A percentile compares a stretch with the other conserved stretches of the same genome.
These are phyloP conservation scores for Auricularia sp. DNA, from an alignment of 768 basidiomycete genomes.

Conservation along the genomic window DNA sequence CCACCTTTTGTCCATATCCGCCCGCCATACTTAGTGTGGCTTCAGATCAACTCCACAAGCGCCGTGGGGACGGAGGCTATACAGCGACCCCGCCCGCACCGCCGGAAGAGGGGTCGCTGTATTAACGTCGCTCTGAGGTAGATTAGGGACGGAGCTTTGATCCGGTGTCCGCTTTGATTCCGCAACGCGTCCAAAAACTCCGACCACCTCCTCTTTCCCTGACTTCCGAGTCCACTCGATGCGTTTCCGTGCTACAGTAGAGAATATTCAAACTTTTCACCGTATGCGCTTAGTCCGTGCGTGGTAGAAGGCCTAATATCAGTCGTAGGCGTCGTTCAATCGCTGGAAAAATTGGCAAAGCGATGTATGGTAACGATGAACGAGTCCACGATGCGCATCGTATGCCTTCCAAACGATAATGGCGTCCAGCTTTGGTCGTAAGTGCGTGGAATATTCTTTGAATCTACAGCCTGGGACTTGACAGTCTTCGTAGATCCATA, in stretches of 20 bases:
- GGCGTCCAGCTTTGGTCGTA: constrained; percentile 84
- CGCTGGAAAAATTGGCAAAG: constrained; percentile 76
- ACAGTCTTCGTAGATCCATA: constrained; percentile 12
- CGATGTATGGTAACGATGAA: constrained; percentile 75
- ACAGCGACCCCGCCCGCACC: no score
- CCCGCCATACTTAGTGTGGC: no score
- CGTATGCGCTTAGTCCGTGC: constrained; percentile 25
- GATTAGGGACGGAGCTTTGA: no score
- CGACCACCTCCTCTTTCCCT: no score
- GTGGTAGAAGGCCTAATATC: not conserved
- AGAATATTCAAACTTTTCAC: constrained; percentile 48
- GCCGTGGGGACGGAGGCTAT: no score
- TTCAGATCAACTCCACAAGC: no score
- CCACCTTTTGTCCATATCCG: no score
- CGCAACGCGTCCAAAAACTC: no score
- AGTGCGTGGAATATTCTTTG: constrained; percentile 15
- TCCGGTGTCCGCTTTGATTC: no score
- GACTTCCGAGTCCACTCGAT: constrained; percentile 21
- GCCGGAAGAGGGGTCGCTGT: no score
- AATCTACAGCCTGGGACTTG: not conserved
- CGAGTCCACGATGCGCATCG: constrained; percentile 65
- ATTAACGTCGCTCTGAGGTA: no score
- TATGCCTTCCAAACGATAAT: constrained; percentile 75
- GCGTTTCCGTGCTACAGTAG: constrained; percentile 54
- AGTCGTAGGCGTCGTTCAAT: constrained; percentile 59